Conservation (phyloP, 805 yeast species). For the Pichia kluyveri region DNA sequence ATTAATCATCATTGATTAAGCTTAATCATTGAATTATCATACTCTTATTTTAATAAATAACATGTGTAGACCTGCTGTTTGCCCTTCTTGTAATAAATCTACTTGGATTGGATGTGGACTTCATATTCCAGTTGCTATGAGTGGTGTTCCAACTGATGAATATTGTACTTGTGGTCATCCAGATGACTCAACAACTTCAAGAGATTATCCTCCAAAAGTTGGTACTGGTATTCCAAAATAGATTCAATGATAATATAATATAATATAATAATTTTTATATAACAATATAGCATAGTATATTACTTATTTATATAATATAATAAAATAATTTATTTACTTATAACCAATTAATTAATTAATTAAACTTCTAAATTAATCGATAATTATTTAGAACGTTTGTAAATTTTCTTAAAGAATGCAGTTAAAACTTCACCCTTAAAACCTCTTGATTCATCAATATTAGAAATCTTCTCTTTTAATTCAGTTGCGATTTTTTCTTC, state of each 20-base stretch:
- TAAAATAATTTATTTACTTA: not conserved
- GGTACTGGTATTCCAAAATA: constrained; percentile 24
- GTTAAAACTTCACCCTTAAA: constrained; percentile 81
- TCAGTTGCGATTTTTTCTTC: constrained; percentile 71
- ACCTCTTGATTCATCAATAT: constrained; percentile 86
- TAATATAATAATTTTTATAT: no score
- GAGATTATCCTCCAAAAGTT: constrained; percentile 29
- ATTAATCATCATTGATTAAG: no score
- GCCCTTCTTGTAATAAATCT: constrained; percentile 24
- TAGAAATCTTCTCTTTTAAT: constrained; percentile 54
- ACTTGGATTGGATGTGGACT: constrained; percentile 40
- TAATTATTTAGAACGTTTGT: constrained; percentile 78
- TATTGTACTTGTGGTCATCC: constrained; percentile 31
- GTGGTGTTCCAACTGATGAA: constrained; percentile 24
- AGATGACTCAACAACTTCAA: constrained; percentile 16
- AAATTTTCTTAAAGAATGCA: constrained; percentile 79
- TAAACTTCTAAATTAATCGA: no score
- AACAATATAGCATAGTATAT: not conserved
- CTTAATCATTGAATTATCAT: no score
- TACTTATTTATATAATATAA: not conserved
- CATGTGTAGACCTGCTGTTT: constrained; percentile 31
- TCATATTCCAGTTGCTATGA: constrained; percentile 35
- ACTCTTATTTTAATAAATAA: constrained; percentile 40
- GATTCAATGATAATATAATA: not conserved
- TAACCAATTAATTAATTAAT: not conserved